phyloP scores from a whole-genome alignment of 2,329 filamentous ascomycete genomes.

The Aspergillus transmontanensis region DNA sequence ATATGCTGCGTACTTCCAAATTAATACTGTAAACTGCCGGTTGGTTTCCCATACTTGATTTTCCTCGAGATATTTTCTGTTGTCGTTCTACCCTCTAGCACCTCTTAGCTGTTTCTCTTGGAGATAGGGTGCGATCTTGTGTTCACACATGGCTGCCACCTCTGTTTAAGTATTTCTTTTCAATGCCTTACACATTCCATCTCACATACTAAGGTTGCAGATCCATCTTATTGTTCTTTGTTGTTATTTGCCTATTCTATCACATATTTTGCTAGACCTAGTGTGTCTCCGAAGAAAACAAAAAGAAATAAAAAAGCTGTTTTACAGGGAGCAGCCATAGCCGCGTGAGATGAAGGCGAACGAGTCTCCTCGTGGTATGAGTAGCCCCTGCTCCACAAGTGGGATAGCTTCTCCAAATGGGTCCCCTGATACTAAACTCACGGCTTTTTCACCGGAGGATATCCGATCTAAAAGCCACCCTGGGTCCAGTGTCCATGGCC shows the following conservation, averaged over 20 bases:
- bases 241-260: neutral
- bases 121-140: neutral
- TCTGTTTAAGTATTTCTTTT: neutral
- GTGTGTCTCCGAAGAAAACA: neutral
- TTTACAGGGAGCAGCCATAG: neutral
- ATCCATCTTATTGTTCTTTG: neutral
- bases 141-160: neutral
- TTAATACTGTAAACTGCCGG: neutral
- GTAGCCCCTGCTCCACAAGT: constrained; percentile 46
- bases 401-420: constrained; percentile 60
- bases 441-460: constrained; percentile 66
- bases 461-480: constrained; percentile 44
- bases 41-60: neutral
- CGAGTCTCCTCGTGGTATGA: constrained; percentile 31
- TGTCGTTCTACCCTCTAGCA: neutral
- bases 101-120: neutral
- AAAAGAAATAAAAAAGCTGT: neutral
- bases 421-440: constrained; percentile 67
- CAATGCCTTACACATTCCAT: neutral
- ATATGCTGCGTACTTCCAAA: neutral
- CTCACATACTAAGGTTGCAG: neutral
- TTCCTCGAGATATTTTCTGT: neutral
- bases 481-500: constrained; percentile 18
- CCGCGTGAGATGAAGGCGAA: constrained; percentile 26
- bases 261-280: neutral